Evolutionary conservation across 2,329 filamentous ascomycete genomes (phyloP), one percentile per base, ranked within the genome.

Genomic region (Myriosclerotinia curreyana): DNA sequence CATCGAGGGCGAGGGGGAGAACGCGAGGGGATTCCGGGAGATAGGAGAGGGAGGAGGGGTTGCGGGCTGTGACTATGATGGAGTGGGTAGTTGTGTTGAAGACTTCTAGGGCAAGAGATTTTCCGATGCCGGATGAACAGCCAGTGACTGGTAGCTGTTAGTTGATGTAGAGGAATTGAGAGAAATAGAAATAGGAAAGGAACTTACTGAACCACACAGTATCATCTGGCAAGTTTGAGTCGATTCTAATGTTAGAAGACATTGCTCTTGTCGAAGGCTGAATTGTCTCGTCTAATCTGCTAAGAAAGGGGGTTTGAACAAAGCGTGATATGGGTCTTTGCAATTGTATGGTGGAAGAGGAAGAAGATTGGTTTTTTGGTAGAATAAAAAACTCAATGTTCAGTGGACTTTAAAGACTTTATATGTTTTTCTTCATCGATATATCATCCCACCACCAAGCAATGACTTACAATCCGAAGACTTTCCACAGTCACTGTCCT

Each of bases 61-160:
- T 77, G n/a, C 81, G 78, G n/a, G 80, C 80, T 0, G 80, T 82
- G 3, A 79, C 79, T 20, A 82, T 73, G 4, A 83, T 67, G 49
- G 76, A 76, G 44, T 80, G 74, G 5, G n/a, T 49, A 25, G 66
- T 69, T 1, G 76, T 70, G 36, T 77, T 73, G 61, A 68, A 71
- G 52, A 80, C 70, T 42, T 75, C 68, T 22, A 69, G 68, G 22
- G 76, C 76, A 36, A 82, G 69, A 5, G 74, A 72, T 49, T 71
- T 71, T 40, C 80, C 80, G 6, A 82, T 79, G 17, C 66, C 66
- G 0, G 76, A 77, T 0, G 81, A 82, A 68, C 78, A 81, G 22
- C 81, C 80, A 38, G 79, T 80, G 20, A 80, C 78, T 64, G 40
- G 50, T 15, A 5, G 5, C 1, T 22, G n/a, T 55, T 63, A 48